Base-by-base conservation (phyloP, 2,329 filamentous ascomycete genomes). In the Pseudogymnoascus sp. region DNA sequence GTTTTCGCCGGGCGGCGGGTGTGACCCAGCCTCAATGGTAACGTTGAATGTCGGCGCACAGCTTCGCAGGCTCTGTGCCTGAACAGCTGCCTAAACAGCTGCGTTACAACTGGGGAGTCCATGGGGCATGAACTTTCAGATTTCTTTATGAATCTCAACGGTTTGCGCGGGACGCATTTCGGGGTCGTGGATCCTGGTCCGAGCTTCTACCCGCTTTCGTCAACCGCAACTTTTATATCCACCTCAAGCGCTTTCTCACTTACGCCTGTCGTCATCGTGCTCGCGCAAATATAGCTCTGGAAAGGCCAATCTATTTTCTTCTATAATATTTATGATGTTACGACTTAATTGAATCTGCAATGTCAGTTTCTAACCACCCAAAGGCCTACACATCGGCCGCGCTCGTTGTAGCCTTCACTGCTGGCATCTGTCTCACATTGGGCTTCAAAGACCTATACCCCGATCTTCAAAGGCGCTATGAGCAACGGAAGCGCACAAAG, bases 31-130 rank as follows among this genome's bases (percentile, higher is more conserved):
- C 67, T 66, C 39, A 67, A 61, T 6, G 68, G 66, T 33, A 69
- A 33, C 8, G 67, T 60, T 10, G 70, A 66, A 76, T 72, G 72
- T 61, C 35, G 35, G 61, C 79, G 77, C 67, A 81, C 74, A 61
- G 79, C 78, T 70, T 82, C 80, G 71, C 87, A 88, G 59, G 85
- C 80, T 58, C 84, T 83, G 70, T 92, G 89, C 48, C 85, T 85
- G 70, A 96, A 95, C 42, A 97, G 84, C 78, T 91, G 89, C 70
- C 89, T 85, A 71, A 97, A 93, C 72, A 96, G 82, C 72, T 87
- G 88, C 58, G 84, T 84, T 67, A 92, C 81, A 65, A 90, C 79
- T 63, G 88, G 87, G 15, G 90, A 92, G 77, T 96, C 92, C 92
- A 96, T 96, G 67, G 48, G 65, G 62, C 65, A 64, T 64, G 60